phyloP scores from a whole-genome alignment of 2,329 filamentous ascomycete species.

The Aspergillus thermomutatus region DNA sequence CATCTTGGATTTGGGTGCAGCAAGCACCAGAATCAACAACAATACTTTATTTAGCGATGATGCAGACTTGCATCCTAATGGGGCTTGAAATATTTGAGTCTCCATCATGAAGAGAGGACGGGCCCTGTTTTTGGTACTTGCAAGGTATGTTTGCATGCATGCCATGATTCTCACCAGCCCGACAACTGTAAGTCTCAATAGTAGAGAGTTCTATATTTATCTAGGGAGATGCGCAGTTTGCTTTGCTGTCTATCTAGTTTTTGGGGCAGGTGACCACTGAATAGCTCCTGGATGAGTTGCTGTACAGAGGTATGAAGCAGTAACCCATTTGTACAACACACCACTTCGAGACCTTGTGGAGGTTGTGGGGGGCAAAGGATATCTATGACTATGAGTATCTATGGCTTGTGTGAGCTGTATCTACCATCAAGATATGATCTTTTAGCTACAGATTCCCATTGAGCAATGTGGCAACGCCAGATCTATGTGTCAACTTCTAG shows the following conservation, averaged over 20 bases:
- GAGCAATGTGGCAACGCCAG: not conserved
- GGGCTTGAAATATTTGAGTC: not conserved
- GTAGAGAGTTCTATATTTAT: not conserved
- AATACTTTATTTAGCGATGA: conserved; percentile 10
- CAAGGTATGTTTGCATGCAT: not conserved
- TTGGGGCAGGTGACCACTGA: not conserved
- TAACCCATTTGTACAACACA: not conserved
- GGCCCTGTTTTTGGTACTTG: not conserved
- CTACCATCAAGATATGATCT: not conserved
- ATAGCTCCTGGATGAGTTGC: not conserved
- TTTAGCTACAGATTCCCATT: not conserved
- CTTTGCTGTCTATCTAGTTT: not conserved
- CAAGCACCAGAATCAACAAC: conserved; percentile 15
- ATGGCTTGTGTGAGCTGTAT: no score
- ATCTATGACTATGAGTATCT: no score
- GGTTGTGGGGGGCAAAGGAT: not conserved
- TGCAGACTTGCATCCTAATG: conserved; percentile 8
- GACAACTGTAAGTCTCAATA: no score
- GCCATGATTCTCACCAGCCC: not conserved
- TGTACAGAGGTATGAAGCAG: not conserved
- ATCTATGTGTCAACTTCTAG: not conserved
- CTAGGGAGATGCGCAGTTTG: not conserved
- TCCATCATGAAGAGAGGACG: not conserved
- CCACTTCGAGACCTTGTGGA: not conserved
- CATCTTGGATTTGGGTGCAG: conserved; percentile 10